A percentile compares a stretch with the other conserved stretches of the same genome.
These are phyloP conservation scores for Fusarium fujikuroi DNA, from an alignment of 2,329 filamentous ascomycete species.

Conservation along the genomic window DNA sequence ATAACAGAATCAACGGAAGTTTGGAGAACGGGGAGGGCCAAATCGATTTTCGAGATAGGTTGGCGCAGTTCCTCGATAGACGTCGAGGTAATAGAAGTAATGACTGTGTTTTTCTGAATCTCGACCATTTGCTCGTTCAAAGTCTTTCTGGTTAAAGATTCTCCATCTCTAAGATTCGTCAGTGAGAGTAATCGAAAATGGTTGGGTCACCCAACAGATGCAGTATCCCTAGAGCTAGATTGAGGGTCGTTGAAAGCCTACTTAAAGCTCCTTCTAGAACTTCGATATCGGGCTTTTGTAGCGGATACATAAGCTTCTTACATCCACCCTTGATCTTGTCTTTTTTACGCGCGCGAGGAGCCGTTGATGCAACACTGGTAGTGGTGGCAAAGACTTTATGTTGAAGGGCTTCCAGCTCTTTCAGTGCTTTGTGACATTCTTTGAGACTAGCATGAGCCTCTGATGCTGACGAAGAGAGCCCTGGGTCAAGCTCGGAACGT, in stretches of 20 bases:
- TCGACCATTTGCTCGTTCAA: neutral
- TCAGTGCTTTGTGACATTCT: neutral
- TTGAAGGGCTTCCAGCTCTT: neutral
- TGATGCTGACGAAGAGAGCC: neutral
- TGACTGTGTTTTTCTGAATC: neutral
- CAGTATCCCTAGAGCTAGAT: neutral
- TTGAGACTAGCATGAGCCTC: rapidly evolving
- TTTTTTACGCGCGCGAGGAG: rapidly evolving
- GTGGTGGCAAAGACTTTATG: neutral
- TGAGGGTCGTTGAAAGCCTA: neutral
- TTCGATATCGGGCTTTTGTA: neutral
- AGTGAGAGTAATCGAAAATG: rapidly evolving
- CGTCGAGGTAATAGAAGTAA: neutral
- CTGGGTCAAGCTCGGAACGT: rapidly evolving
- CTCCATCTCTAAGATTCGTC: rapidly evolving
- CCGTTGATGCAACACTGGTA: rapidly evolving
- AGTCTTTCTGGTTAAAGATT: neutral
- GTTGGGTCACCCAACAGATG: neutral
- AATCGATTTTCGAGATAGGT: rapidly evolving
- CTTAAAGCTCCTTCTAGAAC: rapidly evolving
- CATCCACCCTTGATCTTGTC: neutral
- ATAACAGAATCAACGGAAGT: neutral
- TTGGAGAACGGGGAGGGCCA: neutral
- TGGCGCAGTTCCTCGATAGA: rapidly evolving
- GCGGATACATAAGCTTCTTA: neutral